phyloP scores from a whole-genome alignment of 768 basidiomycete genomes.

The Grammothele lineata region DNA sequence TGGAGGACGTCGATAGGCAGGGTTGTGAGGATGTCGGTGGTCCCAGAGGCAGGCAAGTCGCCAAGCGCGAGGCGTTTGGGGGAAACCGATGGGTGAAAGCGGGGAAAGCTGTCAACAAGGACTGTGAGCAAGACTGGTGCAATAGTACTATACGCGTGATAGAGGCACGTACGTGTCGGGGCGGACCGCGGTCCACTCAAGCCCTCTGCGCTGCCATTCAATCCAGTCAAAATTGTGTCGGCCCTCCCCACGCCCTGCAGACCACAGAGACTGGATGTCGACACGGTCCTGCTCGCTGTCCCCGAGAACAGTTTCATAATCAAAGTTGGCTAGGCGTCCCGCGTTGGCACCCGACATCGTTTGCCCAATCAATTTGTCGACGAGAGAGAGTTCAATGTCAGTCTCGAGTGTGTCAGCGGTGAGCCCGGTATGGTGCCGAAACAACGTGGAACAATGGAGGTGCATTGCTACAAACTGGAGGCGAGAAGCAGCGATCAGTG shows the following conservation, averaged over 20 bases:
- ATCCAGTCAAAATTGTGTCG: slow-evolving; percentile 22
- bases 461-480: background rate
- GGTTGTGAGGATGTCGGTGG: slow-evolving; percentile 17
- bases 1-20: slow-evolving; percentile 22
- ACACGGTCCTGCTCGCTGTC: slow-evolving; percentile 14
- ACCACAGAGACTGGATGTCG: slow-evolving; percentile 23
- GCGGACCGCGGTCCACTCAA: slow-evolving; percentile 15
- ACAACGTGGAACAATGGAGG: slow-evolving; percentile 14
- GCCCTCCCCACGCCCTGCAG: background rate
- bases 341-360: slow-evolving; percentile 13
- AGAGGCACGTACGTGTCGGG: slow-evolving; percentile 8
- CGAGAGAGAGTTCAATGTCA: slow-evolving; percentile 12
- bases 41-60: background rate
- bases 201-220: slow-evolving; percentile 6
- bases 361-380: slow-evolving; percentile 23
- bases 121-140: too few species aligned
- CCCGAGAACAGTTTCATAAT: slow-evolving; percentile 19
- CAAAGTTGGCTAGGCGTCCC: slow-evolving; percentile 17
- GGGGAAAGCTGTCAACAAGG: slow-evolving; percentile 23
- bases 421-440: slow-evolving; percentile 19
- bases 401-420: slow-evolving; percentile 6
- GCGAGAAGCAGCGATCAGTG: too few species aligned
- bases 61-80: slow-evolving; percentile 11
- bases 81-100: slow-evolving; percentile 16
- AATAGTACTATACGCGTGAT: background rate